Conservation (phyloP, 148 eudicot species). For the Chenopodium suecicum region DNA sequence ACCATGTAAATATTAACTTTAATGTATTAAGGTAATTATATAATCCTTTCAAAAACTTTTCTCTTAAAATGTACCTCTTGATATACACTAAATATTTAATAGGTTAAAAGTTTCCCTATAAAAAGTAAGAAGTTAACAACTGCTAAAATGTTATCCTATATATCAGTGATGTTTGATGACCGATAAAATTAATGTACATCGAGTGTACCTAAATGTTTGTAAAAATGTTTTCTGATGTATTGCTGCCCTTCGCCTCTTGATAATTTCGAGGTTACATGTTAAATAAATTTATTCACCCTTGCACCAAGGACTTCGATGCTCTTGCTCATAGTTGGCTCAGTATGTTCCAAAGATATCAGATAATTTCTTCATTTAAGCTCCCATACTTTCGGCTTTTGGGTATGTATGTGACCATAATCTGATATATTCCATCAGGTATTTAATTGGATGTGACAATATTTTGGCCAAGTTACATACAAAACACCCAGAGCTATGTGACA, state of each 20-base stretch:
- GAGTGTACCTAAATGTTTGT: too few relatives aligned
- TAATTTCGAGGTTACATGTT: background rate
- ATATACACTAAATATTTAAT: too few relatives aligned
- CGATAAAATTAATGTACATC: too few relatives aligned
- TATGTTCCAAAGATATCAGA: background rate
- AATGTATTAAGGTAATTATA: too few relatives aligned
- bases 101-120: too few relatives aligned
- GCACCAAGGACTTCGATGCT: background rate
- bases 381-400: background rate
- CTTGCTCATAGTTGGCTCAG: background rate
- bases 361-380: background rate
- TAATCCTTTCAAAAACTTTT: too few relatives aligned
- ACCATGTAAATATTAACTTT: too few relatives aligned
- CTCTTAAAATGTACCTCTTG: too few relatives aligned
- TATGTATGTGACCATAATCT: slow-evolving; percentile 10
- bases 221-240: background rate
- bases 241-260: background rate
- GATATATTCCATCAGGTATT: slow-evolving; percentile 53
- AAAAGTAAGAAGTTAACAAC: too few relatives aligned
- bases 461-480: slow-evolving; percentile 92
- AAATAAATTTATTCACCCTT: too few relatives aligned
- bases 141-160: too few relatives aligned
- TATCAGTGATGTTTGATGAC: too few relatives aligned
- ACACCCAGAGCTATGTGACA: slow-evolving; percentile 87
- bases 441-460: slow-evolving; percentile 91